These are phyloP conservation scores for Pleurotus platypus DNA, from an alignment of 768 basidiomycete genomes.

Conservation along the genomic window DNA sequence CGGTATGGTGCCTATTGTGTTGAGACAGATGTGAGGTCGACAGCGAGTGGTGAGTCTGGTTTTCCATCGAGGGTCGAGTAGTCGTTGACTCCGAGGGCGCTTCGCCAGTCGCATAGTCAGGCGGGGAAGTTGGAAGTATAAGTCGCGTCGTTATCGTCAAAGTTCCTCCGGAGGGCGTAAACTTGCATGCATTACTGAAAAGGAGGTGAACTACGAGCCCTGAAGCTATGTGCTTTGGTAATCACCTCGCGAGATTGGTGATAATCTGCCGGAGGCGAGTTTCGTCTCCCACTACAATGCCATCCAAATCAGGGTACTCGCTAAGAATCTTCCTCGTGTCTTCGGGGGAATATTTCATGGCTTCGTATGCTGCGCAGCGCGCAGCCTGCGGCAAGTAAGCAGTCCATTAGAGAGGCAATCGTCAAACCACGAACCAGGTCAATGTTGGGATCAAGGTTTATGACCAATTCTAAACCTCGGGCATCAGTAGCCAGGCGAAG, in stretches of 20 bases:
- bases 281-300: slow-evolving; percentile 81
- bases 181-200: slow-evolving; percentile 73
- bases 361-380: slow-evolving; percentile 54
- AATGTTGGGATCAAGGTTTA: slow-evolving; percentile 64
- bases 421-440: slow-evolving; percentile 43
- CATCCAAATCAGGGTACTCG: slow-evolving; percentile 47
- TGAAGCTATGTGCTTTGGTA: background rate
- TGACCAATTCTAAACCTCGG: slow-evolving; percentile 61
- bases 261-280: slow-evolving; percentile 76
- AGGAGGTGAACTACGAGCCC: background rate
- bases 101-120: slow-evolving; percentile 1
- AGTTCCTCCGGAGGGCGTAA: slow-evolving; percentile 67
- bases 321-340: slow-evolving; percentile 36
- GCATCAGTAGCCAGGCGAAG: slow-evolving; percentile 66
- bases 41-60: slow-evolving; percentile 28
- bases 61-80: slow-evolving; percentile 13
- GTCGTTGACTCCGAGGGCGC: slow-evolving; percentile 10
- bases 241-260: slow-evolving; percentile 77
- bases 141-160: slow-evolving; percentile 67
- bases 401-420: background rate
- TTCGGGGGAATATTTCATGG: slow-evolving; percentile 46
- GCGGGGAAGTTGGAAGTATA: slow-evolving; percentile 29
- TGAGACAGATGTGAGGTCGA: slow-evolving; percentile 39
- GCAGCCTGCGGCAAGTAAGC: slow-evolving; percentile 40
- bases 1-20: slow-evolving; percentile 45